phyloP scores from a whole-genome alignment of 305 asterid species.

The Fraxinus baroniana region DNA sequence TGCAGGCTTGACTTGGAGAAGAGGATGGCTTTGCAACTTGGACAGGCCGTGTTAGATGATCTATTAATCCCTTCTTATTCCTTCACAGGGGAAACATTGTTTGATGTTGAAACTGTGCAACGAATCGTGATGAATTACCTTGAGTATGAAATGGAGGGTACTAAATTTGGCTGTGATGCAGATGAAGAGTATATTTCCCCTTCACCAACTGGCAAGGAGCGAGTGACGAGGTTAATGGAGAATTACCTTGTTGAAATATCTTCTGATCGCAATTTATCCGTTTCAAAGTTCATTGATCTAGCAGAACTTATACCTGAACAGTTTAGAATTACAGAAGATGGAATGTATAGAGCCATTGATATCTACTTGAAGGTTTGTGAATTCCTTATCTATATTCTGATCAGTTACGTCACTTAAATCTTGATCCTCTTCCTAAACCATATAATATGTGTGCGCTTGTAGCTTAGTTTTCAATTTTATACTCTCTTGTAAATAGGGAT shows the following conservation, averaged over 20 bases:
- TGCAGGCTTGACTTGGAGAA: conserved; percentile 90
- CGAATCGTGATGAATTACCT: conserved; percentile 55
- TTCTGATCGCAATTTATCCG: conserved; percentile 66
- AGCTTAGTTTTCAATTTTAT: too few species aligned
- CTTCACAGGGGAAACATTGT: conserved; percentile 68
- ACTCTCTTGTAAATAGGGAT: not conserved
- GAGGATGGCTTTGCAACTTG: conserved; percentile 69
- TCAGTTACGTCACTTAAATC: not conserved
- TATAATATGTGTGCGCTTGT: too few species aligned
- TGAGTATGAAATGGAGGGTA: conserved; percentile 52
- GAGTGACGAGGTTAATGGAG: conserved; percentile 58
- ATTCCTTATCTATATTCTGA: not conserved
- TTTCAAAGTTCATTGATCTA: conserved; percentile 54
- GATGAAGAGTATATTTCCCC: conserved; percentile 42
- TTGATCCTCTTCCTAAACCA: not conserved
- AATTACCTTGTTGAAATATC: conserved; percentile 75
- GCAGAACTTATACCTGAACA: conserved; percentile 80
- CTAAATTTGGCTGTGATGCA: conserved; percentile 22
- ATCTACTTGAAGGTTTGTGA: conserved; percentile 77
- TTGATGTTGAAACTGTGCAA: conserved; percentile 77
- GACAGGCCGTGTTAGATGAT: conserved; percentile 86
- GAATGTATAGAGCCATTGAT: conserved; percentile 87
- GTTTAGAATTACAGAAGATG: conserved; percentile 61
- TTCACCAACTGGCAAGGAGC: conserved; percentile 9
- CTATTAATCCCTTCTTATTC: conserved; percentile 73